Base-by-base conservation (phyloP, 805 yeast species). In the Lachancea lanzarotensis region DNA sequence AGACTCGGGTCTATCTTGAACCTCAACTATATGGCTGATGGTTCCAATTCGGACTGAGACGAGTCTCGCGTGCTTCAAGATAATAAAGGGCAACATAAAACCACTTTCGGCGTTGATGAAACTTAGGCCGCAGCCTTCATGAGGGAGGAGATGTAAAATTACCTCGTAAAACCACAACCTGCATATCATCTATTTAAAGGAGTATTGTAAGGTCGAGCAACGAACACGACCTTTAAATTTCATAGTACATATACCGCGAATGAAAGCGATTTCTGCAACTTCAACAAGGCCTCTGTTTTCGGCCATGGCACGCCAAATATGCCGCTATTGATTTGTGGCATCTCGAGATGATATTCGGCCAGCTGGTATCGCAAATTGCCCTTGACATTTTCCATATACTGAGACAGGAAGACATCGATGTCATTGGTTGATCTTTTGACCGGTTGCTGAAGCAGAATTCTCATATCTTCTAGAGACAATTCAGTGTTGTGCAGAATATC, bases 321-420 rank as follows among this genome's bases (percentile, higher is more conserved):
- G 0, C 95, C 95, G 26, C 91, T 75, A 54, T 87, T 87, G 52
- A 87, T 86, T 60, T 74, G 73, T 18, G 95, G 95, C 83, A 87
- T 76, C 50, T 72, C 72, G 2, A 85, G 34, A 20, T 46, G 38
- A 40, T 50, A 52, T 1, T 46, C 48, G 7, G 30, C 34, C n/a
- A 59, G 32, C 3, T 45, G 47, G 20, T 12, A n/a, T 17, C 36
- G 31, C 19, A 22, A 25, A 8, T 38, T 34, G 16, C 76, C 60
- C 90, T 93, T 15, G 93, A 85, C 64, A 61, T 78, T 30, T 78
- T 79, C 62, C 68, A 74, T 43, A 72, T 74, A 39, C 62, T 81
- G 48, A 71, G 71, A 31, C 65, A 67, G 17, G 75, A 82, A 16
- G 65, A 73, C 35, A 67, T 85, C 53, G 91, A 86, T 63, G 83